phyloP scores from a whole-genome alignment of 1,284 basidiomycete genomes.

The Cystobasidium slooffiae region DNA sequence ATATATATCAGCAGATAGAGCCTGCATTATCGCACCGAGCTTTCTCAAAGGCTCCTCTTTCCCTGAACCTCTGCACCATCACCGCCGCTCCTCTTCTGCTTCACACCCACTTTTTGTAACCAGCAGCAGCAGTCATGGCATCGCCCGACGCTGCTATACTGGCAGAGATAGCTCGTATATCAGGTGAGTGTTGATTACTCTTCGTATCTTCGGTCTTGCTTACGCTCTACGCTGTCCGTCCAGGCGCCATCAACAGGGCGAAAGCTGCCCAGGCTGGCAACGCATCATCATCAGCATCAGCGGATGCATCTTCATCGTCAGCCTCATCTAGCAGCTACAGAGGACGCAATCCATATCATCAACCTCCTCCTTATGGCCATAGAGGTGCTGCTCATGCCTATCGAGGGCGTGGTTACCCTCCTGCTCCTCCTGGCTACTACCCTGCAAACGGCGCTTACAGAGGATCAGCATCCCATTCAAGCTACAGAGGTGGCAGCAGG shows the following conservation, averaged over 20 bases:
- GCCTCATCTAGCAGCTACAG: not conserved
- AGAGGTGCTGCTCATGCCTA: conserved; percentile 1
- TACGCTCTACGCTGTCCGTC: not conserved
- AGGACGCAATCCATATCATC: conserved; percentile 11
- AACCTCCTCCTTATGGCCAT: not conserved
- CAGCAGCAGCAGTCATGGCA: conserved; percentile 19
- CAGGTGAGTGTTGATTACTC: conserved; percentile 3
- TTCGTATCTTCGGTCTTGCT: not conserved
- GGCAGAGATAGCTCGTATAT: conserved; percentile 33
- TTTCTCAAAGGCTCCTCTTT: no score
- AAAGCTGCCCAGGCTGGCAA: conserved; percentile 15
- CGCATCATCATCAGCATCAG: conserved; percentile 7
- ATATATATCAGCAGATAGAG: no score
- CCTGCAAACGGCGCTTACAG: conserved; percentile 16
- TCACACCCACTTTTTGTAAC: not conserved
- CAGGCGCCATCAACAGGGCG: conserved; percentile 41
- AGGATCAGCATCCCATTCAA: conserved; percentile 5
- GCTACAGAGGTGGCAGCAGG: no score
- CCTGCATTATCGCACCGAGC: no score
- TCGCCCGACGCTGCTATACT: conserved; percentile 26
- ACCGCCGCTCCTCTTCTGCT: not conserved
- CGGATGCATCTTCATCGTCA: not conserved
- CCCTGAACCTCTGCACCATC: not conserved
- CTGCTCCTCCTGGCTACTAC: not conserved
- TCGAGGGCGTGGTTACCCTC: not conserved